Conservation (phyloP, 202 grass and related monocot genomes). For the Zizania palustris region DNA sequence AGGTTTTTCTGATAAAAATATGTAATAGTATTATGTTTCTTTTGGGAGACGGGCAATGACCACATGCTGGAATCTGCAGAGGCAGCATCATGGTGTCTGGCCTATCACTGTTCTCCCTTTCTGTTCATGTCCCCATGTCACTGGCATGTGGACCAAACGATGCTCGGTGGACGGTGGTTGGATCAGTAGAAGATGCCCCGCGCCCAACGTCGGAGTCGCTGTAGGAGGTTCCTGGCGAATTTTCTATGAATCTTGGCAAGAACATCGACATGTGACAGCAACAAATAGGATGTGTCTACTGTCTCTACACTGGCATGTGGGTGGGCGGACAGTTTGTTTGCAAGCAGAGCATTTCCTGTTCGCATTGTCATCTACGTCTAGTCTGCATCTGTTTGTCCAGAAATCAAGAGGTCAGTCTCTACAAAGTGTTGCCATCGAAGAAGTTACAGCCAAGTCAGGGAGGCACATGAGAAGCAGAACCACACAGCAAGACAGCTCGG, state of each 20-base stretch:
- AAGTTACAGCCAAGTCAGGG: background rate
- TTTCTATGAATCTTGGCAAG: constrained; percentile 30
- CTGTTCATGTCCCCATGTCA: background rate
- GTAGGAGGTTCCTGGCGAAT: constrained; percentile 33
- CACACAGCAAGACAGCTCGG: background rate
- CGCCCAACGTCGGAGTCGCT: constrained; percentile 18
- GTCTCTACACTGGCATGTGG: background rate
- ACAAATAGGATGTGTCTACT: constrained; percentile 21
- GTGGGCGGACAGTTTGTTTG: constrained; percentile 15
- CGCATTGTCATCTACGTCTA: background rate
- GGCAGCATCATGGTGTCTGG: constrained; percentile 41
- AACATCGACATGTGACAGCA: constrained; percentile 40
- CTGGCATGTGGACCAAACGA: background rate
- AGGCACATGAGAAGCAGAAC: constrained; percentile 30
- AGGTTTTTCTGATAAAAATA: background rate
- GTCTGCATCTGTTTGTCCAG: background rate
- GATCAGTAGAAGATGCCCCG: constrained; percentile 1
- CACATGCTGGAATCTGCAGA: constrained; percentile 44
- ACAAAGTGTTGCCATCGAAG: background rate
- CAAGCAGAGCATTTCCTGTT: constrained; percentile 15
- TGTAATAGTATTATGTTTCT: background rate
- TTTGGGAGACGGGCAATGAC: constrained; percentile 26
- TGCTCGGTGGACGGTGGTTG: background rate
- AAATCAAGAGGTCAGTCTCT: background rate
- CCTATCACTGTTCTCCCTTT: constrained; percentile 14